Evolutionary conservation across 78 protist species (phyloP).

Genomic region (Dictyostelium citrinum): DNA sequence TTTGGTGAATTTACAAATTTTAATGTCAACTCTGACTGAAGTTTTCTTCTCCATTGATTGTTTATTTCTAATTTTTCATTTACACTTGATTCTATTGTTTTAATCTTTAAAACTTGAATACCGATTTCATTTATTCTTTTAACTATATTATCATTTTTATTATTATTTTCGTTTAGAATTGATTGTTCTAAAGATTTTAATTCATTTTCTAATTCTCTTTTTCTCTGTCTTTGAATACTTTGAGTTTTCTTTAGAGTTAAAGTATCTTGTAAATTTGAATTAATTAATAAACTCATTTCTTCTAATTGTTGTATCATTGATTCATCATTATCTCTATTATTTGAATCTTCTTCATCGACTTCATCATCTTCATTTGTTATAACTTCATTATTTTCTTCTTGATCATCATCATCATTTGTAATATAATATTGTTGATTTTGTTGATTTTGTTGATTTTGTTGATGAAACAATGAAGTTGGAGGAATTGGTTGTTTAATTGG

Average conservation of each 20-base stretch:
- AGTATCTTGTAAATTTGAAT: conserved; percentile 36
- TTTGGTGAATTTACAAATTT: not conserved
- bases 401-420: not conserved
- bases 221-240: not conserved
- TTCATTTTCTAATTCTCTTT: not conserved
- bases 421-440: not conserved
- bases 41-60: conserved; percentile 62
- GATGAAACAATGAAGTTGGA: not conserved
- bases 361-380: not conserved
- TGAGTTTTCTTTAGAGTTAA: conserved; percentile 19
- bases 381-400: not conserved
- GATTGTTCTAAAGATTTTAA: not conserved
- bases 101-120: not conserved
- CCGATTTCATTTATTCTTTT: not conserved
- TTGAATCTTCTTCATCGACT: too few relatives aligned
- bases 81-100: not conserved
- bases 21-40: conserved; percentile 17
- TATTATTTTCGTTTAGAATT: not conserved
- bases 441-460: conserved; percentile 1
- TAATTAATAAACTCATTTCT: not conserved
- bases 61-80: conserved; percentile 3
- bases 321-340: not conserved
- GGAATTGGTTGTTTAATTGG: not conserved
- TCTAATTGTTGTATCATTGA: not conserved
- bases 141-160: not conserved